Percentiles rank a stretch among this genome's conserved stretches.
Evolutionary conservation across 129 eudicot species (phyloP).

Genomic region (Ambrosia trifida): DNA sequence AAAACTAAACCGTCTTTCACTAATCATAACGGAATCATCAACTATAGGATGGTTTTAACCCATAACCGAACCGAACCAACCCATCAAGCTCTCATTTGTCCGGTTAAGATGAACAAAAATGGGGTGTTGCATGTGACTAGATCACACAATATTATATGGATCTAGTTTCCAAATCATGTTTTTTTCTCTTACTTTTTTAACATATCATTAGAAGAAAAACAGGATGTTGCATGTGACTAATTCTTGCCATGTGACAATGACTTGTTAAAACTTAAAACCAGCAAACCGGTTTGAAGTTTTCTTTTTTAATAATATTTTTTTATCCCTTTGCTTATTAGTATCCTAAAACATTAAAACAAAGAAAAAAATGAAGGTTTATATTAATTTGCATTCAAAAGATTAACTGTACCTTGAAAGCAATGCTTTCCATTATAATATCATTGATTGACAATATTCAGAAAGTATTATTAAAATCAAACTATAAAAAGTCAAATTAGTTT

Average conservation of each 20-base stretch:
- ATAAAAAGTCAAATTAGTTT: no score
- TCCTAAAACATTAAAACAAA: no score
- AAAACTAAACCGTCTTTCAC: no score
- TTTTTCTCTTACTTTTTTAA: neutral
- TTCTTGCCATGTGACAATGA: constrained; percentile 4
- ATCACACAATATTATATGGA: neutral
- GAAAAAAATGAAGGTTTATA: neutral
- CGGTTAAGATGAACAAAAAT: neutral
- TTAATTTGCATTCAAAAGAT: neutral
- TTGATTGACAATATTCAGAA: neutral
- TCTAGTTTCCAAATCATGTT: neutral
- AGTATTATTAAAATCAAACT: no score
- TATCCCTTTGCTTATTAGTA: neutral
- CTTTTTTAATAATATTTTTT: neutral
- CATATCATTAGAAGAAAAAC: neutral
- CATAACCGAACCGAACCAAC: neutral
- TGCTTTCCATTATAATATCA: neutral
- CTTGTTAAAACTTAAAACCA: constrained; percentile 5
- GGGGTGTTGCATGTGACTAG: neutral
- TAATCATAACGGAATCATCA: no score
- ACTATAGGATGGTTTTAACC: no score
- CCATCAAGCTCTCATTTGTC: no score
- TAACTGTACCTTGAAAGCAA: neutral
- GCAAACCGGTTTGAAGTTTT: neutral
- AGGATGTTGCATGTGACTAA: constrained; percentile 8